Evolutionary conservation across 1,139 yeast genomes (phyloP).

Genomic region (Geotrichum phurueaensis): DNA sequence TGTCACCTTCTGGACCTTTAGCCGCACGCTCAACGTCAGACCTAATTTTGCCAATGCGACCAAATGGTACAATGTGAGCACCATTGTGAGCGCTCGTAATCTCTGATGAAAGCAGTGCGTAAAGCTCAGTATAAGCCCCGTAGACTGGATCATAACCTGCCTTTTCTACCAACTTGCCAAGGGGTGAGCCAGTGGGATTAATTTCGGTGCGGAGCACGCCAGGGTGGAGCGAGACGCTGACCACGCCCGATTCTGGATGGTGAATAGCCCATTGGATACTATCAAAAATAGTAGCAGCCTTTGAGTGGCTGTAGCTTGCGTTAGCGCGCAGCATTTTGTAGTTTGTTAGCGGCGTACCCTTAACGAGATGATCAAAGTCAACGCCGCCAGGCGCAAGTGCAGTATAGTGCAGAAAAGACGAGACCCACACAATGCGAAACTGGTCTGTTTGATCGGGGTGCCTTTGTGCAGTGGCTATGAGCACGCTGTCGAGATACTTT

Average conservation of each 20-base stretch:
- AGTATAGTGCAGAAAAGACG: conserved; percentile 39
- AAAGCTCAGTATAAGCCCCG: conserved; percentile 43
- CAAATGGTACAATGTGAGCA: conserved; percentile 37
- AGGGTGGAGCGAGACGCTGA: conserved; percentile 40
- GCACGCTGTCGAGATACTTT: conserved; percentile 41
- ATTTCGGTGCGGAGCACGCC: conserved; percentile 44
- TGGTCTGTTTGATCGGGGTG: conserved; percentile 20
- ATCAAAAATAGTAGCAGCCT: conserved; percentile 42
- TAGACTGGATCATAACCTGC: conserved; percentile 27
- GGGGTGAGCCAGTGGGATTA: conserved; percentile 16
- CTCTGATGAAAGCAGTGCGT: conserved; percentile 42
- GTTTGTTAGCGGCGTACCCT: conserved; percentile 1
- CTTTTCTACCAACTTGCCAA: conserved; percentile 12
- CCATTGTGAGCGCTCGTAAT: conserved; percentile 29
- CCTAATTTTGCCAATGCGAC: conserved; percentile 31
- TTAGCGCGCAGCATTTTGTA: not conserved
- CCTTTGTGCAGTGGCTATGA: conserved; percentile 36
- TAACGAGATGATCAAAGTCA: conserved; percentile 37
- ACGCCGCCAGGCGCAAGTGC: conserved; percentile 41
- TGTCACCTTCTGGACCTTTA: conserved; percentile 32
- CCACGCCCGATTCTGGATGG: conserved; percentile 26
- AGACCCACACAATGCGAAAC: conserved; percentile 43
- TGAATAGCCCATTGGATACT: conserved; percentile 39
- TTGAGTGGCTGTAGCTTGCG: conserved; percentile 42
- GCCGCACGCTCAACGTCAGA: conserved; percentile 31